These are phyloP conservation scores for Peniophora sp. DNA, from an alignment of 1,284 basidiomycete species.

Conservation along the genomic window DNA sequence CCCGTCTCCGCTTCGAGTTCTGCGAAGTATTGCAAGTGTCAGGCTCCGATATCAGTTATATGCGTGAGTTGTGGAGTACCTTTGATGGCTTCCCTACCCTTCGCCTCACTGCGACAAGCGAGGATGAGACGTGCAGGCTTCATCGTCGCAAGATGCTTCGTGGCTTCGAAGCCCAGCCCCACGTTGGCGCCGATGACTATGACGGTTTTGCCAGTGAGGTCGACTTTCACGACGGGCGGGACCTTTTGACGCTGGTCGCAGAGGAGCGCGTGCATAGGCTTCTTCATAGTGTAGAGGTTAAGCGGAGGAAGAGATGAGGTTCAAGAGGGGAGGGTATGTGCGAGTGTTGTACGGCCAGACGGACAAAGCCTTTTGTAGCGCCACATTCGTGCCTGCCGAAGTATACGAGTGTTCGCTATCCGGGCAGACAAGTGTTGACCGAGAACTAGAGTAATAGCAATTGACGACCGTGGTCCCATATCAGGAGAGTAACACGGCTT, in stretches of 20 bases:
- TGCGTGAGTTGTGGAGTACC: constrained; percentile 12
- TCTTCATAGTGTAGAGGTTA: too few species aligned
- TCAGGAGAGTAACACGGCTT: too few species aligned
- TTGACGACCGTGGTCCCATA: too few species aligned
- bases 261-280: constrained; percentile 2
- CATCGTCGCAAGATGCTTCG: constrained; percentile 24
- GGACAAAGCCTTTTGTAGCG: too few species aligned
- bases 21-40: constrained; percentile 5
- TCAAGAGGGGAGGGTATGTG: too few species aligned
- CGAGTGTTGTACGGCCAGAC: too few species aligned
- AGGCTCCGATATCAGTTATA: background rate
- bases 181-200: constrained; percentile 26
- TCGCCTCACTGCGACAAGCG: constrained; percentile 18
- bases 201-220: constrained; percentile 23
- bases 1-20: constrained; percentile 19
- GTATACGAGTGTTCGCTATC: too few species aligned
- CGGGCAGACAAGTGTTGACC: too few species aligned
- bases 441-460: too few species aligned
- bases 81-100: constrained; percentile 14
- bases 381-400: too few species aligned
- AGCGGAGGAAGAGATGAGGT: too few species aligned
- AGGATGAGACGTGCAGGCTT: constrained; percentile 20
- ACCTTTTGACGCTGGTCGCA: background rate
- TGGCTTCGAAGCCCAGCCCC: constrained; percentile 25
- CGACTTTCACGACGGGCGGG: constrained; percentile 12